Conservation (phyloP, 768 basidiomycete species). For the Fomitopsis serialis region DNA sequence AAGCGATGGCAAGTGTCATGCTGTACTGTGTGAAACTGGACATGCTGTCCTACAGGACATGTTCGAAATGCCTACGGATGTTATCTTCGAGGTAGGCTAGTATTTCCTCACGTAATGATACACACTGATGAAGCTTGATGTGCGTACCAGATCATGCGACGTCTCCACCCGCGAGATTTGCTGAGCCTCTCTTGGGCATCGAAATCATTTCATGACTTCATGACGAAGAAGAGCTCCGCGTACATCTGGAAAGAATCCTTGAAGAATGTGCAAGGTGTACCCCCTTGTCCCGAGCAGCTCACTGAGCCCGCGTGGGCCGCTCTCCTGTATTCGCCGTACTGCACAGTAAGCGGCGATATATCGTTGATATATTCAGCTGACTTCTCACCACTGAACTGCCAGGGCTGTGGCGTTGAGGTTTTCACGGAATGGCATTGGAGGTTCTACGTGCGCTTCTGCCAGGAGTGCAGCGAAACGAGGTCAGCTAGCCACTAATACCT, state of each 20-base stretch:
- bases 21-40: no score
- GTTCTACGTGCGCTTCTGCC: no score
- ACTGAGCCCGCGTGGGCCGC: not conserved
- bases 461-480: no score
- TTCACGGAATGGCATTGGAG: no score
- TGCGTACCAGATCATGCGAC: conserved; percentile 6
- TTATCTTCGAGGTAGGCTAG: not conserved
- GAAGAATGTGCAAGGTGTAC: not conserved
- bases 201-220: not conserved
- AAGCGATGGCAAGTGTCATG: no score
- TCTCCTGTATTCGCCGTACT: not conserved
- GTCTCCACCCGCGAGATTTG: conserved; percentile 5
- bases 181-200: conserved; percentile 6
- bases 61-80: conserved; percentile 7
- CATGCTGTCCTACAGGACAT: no score
- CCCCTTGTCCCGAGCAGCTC: not conserved
- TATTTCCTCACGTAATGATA: not conserved
- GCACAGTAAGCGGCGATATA: not conserved
- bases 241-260: not conserved
- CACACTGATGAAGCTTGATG: no score
- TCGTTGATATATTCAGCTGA: no score
- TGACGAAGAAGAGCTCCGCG: conserved; percentile 1
- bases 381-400: no score
- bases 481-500: no score
- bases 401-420: no score